A percentile compares a stretch with the other conserved stretches of the same genome.
Evolutionary conservation across 192 early-diverging fungal genomes (phyloP).

Genomic region (Phlyctochytrium arcticum): DNA sequence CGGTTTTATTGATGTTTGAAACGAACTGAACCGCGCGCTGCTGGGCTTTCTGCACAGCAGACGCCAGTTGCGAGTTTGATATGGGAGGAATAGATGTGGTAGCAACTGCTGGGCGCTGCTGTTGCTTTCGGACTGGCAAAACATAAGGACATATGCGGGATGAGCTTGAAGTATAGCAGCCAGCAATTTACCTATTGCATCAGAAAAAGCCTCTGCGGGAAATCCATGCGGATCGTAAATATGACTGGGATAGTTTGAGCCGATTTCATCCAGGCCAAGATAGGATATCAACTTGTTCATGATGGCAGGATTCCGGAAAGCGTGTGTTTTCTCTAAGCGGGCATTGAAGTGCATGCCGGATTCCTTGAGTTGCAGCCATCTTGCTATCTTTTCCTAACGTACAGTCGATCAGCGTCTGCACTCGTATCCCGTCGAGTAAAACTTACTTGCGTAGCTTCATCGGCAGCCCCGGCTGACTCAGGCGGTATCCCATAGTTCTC

Average conservation of each 20-base stretch:
- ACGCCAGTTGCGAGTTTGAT: slow-evolving; percentile 2
- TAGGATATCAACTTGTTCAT: slow-evolving; percentile 83
- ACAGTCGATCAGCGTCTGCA: background rate
- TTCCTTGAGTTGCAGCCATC: slow-evolving; percentile 63
- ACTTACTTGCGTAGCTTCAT: slow-evolving; percentile 60
- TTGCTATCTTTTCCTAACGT: slow-evolving; percentile 65
- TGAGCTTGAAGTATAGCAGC: no score
- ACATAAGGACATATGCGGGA: no score
- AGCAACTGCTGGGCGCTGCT: slow-evolving; percentile 13
- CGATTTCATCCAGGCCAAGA: slow-evolving; percentile 74
- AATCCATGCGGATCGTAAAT: slow-evolving; percentile 72
- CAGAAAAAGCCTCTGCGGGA: slow-evolving; percentile 52
- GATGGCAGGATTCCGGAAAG: slow-evolving; percentile 89
- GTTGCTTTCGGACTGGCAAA: slow-evolving; percentile 35
- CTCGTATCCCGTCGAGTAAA: background rate
- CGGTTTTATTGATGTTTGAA: slow-evolving; percentile 20
- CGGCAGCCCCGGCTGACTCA: slow-evolving; percentile 49
- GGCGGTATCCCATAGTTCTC: slow-evolving; percentile 59
- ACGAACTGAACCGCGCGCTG: slow-evolving; percentile 26
- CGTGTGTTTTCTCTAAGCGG: slow-evolving; percentile 74
- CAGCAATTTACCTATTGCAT: slow-evolving; percentile 50
- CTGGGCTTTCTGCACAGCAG: slow-evolving; percentile 18
- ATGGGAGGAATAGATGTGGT: background rate
- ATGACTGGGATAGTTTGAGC: slow-evolving; percentile 68
- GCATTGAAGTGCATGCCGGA: slow-evolving; percentile 79